These are phyloP conservation scores for Suillus hirtellus DNA, from an alignment of 768 basidiomycete genomes.

Conservation along the genomic window DNA sequence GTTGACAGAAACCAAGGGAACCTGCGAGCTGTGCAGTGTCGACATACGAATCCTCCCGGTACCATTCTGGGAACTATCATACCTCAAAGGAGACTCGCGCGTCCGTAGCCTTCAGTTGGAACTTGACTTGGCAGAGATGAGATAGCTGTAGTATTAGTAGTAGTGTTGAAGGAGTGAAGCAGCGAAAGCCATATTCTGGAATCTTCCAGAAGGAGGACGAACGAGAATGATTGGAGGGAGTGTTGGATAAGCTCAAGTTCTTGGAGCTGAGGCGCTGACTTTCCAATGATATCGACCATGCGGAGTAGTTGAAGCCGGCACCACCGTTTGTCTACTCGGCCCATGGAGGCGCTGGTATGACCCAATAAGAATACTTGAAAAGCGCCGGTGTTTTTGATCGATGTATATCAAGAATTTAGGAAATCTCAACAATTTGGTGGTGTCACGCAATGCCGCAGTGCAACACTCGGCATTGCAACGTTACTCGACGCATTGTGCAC, in stretches of 20 bases:
- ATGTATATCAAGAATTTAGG: too few species aligned
- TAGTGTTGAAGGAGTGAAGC: background rate
- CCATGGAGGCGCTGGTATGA: too few species aligned
- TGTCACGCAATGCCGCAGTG: too few species aligned
- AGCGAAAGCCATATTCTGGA: background rate
- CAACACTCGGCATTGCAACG: too few species aligned
- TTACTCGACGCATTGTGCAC: too few species aligned
- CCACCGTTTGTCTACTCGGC: too few species aligned
- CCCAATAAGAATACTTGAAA: too few species aligned
- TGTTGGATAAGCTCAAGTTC: slow-evolving; percentile 62
- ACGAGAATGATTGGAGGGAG: slow-evolving; percentile 54
- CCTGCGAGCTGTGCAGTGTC: background rate
- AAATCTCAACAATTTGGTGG: too few species aligned
- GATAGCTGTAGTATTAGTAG: slow-evolving; percentile 5
- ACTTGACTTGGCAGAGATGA: slow-evolving; percentile 21
- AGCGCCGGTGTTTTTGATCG: too few species aligned
- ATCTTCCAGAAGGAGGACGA: slow-evolving; percentile 25
- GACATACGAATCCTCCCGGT: slow-evolving; percentile 10
- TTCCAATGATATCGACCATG: background rate
- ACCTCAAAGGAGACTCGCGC: slow-evolving; percentile 40
- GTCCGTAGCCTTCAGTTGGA: slow-evolving; percentile 24
- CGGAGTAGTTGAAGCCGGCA: background rate
- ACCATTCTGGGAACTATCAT: slow-evolving; percentile 20
- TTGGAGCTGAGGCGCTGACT: slow-evolving; percentile 32
- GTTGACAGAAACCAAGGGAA: slow-evolving; percentile 39